Conservation (phyloP, 305 asterid species). For the Solanum hybrid region DNA sequence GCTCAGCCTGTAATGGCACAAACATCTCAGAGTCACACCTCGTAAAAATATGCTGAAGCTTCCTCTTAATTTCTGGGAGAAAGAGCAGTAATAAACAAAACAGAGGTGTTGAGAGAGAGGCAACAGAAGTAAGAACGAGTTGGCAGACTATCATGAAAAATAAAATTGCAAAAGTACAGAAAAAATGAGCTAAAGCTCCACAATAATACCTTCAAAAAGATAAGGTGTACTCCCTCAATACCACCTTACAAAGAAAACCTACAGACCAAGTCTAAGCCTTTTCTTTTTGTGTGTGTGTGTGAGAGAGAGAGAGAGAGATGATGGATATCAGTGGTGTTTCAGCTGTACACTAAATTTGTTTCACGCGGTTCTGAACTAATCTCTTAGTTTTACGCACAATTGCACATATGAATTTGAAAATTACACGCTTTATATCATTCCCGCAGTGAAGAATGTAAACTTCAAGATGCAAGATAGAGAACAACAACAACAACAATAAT, state of each 20-base stretch:
- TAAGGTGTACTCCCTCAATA: background rate
- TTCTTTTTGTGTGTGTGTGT: background rate
- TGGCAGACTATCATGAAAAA: background rate
- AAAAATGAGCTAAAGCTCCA: background rate
- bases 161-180: background rate
- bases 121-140: background rate
- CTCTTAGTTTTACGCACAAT: background rate
- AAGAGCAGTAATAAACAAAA: background rate
- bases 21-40: slow-evolving; percentile 10
- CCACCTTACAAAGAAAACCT: background rate
- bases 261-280: background rate
- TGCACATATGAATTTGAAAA: background rate
- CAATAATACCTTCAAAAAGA: background rate
- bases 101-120: background rate
- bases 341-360: background rate
- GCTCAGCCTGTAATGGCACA: slow-evolving; percentile 54
- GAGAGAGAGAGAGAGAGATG: background rate
- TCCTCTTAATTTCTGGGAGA: background rate
- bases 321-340: background rate
- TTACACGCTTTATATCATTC: background rate
- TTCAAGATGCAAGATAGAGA: background rate
- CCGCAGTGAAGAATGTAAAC: background rate
- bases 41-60: background rate
- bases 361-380: background rate
- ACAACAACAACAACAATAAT: background rate